Evolutionary conservation across 2,329 filamentous ascomycete genomes (phyloP).

Genomic region (Aspergillus alliaceus): DNA sequence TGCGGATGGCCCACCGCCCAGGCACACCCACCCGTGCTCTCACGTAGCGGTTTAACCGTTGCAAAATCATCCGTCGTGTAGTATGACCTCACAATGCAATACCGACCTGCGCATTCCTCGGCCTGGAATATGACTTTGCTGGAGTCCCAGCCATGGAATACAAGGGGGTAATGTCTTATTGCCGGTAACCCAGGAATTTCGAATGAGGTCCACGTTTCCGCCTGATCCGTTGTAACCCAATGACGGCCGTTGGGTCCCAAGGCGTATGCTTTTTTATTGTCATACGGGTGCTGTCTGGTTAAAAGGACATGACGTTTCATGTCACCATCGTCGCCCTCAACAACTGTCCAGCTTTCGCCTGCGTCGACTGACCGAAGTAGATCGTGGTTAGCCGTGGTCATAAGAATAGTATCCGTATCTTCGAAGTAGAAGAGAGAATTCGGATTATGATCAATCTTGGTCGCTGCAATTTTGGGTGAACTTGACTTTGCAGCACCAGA

Average conservation of each 20-base stretch:
- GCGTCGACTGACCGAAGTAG: slow-evolving; percentile 80
- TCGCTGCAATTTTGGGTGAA: slow-evolving; percentile 65
- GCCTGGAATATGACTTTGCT: slow-evolving; percentile 84
- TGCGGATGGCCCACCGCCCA: slow-evolving; percentile 79
- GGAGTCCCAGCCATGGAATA: slow-evolving; percentile 79
- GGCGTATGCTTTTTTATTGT: slow-evolving; percentile 76
- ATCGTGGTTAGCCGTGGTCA: slow-evolving; percentile 63
- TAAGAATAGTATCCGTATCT: slow-evolving; percentile 77
- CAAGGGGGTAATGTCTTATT: slow-evolving; percentile 7
- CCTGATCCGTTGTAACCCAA: slow-evolving; percentile 80
- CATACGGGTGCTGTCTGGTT: slow-evolving; percentile 75
- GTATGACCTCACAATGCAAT: slow-evolving; percentile 62
- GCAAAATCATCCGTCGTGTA: slow-evolving; percentile 90
- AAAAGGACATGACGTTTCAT: slow-evolving; percentile 49
- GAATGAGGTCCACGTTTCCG: slow-evolving; percentile 78
- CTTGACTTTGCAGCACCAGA: slow-evolving; percentile 53
- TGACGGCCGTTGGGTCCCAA: slow-evolving; percentile 69
- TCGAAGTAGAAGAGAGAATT: slow-evolving; percentile 83
- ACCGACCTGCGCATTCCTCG: slow-evolving; percentile 64
- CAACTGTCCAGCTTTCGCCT: slow-evolving; percentile 70
- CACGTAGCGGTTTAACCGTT: slow-evolving; percentile 63
- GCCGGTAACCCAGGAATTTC: slow-evolving; percentile 50
- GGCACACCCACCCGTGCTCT: slow-evolving; percentile 72
- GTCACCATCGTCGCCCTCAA: slow-evolving; percentile 63
- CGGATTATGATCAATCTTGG: slow-evolving; percentile 66